Conservation (phyloP, 768 basidiomycete species). For the Paxillus ammoniavirescens region DNA sequence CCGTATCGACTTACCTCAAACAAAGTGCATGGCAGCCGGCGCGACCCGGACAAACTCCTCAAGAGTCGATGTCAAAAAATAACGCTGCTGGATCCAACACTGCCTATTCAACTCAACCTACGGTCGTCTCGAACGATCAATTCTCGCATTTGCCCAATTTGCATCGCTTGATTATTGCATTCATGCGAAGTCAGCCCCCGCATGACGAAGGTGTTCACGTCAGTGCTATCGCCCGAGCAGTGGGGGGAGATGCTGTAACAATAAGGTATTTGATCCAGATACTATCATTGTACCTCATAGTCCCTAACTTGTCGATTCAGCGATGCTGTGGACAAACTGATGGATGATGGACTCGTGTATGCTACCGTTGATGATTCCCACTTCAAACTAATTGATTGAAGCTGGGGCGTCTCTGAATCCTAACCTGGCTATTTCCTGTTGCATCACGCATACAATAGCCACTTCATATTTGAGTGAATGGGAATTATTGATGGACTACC, state of each 20-base stretch:
- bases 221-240: conserved; percentile 62
- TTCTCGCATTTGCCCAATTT: conserved; percentile 57
- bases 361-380: conserved; percentile 84
- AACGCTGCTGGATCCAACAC: conserved; percentile 25
- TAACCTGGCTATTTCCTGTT: not conserved
- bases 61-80: conserved; percentile 10
- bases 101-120: conserved; percentile 42
- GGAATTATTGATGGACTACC: conserved; percentile 4
- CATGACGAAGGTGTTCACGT: conserved; percentile 73
- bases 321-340: conserved; percentile 70
- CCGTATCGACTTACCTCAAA: not conserved
- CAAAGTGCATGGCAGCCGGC: conserved; percentile 28
- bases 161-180: conserved; percentile 64
- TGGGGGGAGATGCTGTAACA: conserved; percentile 54
- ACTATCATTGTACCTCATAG: not conserved
- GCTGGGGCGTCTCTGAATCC: conserved; percentile 2
- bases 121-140: conserved; percentile 36
- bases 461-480: not conserved
- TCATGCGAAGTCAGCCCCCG: conserved; percentile 49
- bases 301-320: conserved; percentile 35
- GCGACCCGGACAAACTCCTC: conserved; percentile 27
- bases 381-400: conserved; percentile 50
- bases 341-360: conserved; percentile 79
- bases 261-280: conserved; percentile 53
- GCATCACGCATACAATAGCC: not conserved